These are phyloP conservation scores for Leccinum olivaceopallidum DNA, from an alignment of 768 basidiomycete genomes.

Conservation along the genomic window DNA sequence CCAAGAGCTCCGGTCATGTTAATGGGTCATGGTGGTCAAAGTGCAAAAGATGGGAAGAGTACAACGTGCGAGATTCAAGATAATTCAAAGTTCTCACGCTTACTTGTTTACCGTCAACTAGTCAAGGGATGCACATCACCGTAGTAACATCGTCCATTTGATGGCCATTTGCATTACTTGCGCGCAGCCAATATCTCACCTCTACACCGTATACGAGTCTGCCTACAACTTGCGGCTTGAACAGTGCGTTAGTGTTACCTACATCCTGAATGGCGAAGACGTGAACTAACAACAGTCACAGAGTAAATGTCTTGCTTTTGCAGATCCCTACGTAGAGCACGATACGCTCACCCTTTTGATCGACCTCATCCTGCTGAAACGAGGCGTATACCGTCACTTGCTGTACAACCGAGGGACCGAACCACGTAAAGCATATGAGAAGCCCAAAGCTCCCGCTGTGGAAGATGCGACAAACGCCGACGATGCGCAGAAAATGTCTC, in stretches of 20 bases:
- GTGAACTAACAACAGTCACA: constrained; percentile 28
- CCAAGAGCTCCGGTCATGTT: not conserved
- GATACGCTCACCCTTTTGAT: constrained; percentile 71
- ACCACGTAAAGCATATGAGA: constrained; percentile 47
- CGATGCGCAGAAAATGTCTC: constrained; percentile 2
- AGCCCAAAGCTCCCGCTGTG: constrained; percentile 1
- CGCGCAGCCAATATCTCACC: constrained; percentile 57
- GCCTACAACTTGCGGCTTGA: constrained; percentile 78
- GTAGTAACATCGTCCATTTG: not conserved
- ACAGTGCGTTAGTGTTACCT: constrained; percentile 65
- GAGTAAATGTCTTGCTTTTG: constrained; percentile 65
- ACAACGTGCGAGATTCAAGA: not conserved
- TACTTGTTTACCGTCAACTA: not conserved
- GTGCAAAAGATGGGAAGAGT: not conserved
- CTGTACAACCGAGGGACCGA: constrained; percentile 76
- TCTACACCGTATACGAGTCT: constrained; percentile 84
- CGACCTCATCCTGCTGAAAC: constrained; percentile 80
- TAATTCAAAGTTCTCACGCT: constrained; percentile 9
- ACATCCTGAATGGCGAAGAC: not conserved
- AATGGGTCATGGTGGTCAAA: too few relatives aligned
- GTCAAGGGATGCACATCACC: not conserved
- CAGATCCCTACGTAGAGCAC: constrained; percentile 87
- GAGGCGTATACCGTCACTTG: constrained; percentile 79
- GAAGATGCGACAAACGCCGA: not conserved
- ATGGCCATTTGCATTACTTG: constrained; percentile 88